A percentile compares a stretch with the other conserved stretches of the same genome.
Evolutionary conservation across 2,329 filamentous ascomycete species (phyloP).

Genomic region (Aspergillus aculeatinus): DNA sequence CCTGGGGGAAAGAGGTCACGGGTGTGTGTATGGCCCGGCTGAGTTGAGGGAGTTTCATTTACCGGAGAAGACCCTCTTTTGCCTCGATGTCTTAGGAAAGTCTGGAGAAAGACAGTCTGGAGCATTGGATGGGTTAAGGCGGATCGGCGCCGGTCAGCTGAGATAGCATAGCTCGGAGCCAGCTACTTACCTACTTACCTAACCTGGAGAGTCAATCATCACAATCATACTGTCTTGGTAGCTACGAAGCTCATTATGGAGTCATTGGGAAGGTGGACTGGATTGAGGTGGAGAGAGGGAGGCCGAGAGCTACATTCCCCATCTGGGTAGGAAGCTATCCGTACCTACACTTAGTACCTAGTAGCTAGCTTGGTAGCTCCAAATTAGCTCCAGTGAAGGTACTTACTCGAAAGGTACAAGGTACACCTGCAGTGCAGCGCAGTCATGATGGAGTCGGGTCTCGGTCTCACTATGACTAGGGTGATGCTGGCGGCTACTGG

Average conservation of each 20-base stretch:
- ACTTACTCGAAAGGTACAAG: neutral
- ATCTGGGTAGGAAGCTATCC: neutral
- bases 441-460: neutral
- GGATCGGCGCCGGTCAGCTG: neutral
- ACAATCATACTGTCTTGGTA: neutral
- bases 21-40: too few species aligned
- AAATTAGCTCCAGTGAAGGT: neutral
- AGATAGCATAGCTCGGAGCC: neutral
- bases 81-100: neutral
- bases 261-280: neutral
- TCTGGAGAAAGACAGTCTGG: neutral
- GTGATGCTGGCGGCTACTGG: neutral
- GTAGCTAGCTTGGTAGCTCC: neutral
- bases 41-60: neutral
- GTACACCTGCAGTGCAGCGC: neutral
- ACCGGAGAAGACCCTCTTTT: neutral
- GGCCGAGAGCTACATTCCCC: neutral
- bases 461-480: neutral
- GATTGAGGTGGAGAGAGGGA: neutral
- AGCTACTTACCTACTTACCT: neutral
- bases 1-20: neutral
- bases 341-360: too few species aligned
- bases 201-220: neutral
- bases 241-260: neutral
- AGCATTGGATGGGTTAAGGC: neutral